phyloP scores from a whole-genome alignment of 495 filamentous ascomycete genomes.

The Aspergillus funiculosus region DNA sequence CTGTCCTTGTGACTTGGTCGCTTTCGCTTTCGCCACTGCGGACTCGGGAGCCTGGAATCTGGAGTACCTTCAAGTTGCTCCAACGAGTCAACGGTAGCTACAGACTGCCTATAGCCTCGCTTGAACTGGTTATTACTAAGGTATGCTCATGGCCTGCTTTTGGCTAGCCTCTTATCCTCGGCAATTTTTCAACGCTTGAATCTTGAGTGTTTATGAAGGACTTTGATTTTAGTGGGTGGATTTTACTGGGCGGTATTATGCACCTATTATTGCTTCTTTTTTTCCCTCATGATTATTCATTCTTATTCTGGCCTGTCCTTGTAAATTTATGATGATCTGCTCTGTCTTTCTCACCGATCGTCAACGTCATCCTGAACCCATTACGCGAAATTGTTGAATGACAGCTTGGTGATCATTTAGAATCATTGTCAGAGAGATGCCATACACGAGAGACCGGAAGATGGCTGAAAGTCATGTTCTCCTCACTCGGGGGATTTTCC shows the following conservation, averaged over 20 bases:
- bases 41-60: no score
- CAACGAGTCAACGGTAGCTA: not conserved
- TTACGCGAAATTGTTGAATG: constrained; percentile 5
- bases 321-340: constrained; percentile 9
- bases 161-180: constrained; percentile 6
- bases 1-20: constrained; percentile 22
- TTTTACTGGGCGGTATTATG: not conserved
- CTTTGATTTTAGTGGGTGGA: not conserved
- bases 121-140: not conserved
- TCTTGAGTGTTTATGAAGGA: not conserved
- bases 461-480: not conserved
- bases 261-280: not conserved
- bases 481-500: constrained; percentile 10
- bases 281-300: not conserved
- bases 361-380: constrained; percentile 9
- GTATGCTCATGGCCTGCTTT: not conserved
- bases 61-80: not conserved
- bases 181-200: constrained; percentile 11
- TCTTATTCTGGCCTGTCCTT: not conserved
- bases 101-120: constrained; percentile 1
- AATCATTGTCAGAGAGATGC: not conserved
- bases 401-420: constrained; percentile 2
- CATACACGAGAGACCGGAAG: constrained; percentile 11
- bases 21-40: constrained; percentile 7
- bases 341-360: not conserved